Evolutionary conservation across 768 basidiomycete species (phyloP), one percentile per base, ranked within the genome.

Genomic region (Tylopilus balloui): DNA sequence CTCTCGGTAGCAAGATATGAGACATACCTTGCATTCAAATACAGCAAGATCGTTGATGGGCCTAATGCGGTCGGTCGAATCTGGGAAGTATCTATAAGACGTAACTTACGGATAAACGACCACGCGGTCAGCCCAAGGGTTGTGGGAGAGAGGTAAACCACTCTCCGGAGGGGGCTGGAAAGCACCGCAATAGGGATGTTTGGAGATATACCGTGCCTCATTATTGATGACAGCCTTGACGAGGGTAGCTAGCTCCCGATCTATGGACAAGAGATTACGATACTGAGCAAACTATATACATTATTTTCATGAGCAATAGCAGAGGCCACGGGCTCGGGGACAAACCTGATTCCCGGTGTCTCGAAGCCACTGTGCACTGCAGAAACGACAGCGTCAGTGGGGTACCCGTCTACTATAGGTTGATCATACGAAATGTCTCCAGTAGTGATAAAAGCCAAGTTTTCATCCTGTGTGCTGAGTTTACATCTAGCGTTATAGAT

Each of bases 161-260:
- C 85, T 87, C 58, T 88, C 86, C 0, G 81, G 79, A 10, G 88
- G 88, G 37, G 88, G 86, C 52, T 90, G 88, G 69, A 90, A 90
- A 14, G 86, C 74, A 34, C 88, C 85, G 58, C 88, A 89, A 64
- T 90, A 89, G 1, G 87, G 87, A 58, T 83, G 82, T 56, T 84
- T 67, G 2, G 81, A 72, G 19, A 87, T 80, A 67, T 85, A 88
- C 25, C 80, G 78, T 19, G 84, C 83, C 64, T 89, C 86, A 49
- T 83, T 88, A 59, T 88, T 87, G 57, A 90, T 87, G 37, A 89
- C 83, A n/a, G 84, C 88, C 60, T 83, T 87, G 37, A 88, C 81
- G 4, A 89, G 71, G 2, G 75, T 74, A 9, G 81, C 79, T 20
- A 90, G 73, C 15, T 80, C 69, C 7, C 64, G 66, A 63, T 90